These are phyloP conservation scores for Chenopodium berlandieri DNA, from an alignment of 148 eudicot genomes.

Conservation along the genomic window DNA sequence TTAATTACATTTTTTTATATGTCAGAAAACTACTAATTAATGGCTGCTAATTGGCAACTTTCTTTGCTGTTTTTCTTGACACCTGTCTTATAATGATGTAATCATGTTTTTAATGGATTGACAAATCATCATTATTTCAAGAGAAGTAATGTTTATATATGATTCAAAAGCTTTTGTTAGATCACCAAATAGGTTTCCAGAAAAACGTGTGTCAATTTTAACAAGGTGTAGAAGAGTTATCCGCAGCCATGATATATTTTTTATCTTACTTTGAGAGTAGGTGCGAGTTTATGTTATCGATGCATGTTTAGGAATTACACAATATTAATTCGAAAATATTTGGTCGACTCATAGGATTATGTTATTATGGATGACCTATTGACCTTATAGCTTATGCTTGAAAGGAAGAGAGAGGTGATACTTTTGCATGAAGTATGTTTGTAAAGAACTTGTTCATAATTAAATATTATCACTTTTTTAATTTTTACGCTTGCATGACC, in stretches of 20 bases:
- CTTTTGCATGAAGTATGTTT: too few species aligned
- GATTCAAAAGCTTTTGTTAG: constrained; percentile 31
- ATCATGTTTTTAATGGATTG: not conserved
- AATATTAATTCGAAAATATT: too few species aligned
- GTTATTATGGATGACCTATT: too few species aligned
- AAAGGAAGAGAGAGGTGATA: too few species aligned
- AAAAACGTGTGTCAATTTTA: constrained; percentile 6
- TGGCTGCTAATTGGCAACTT: not conserved
- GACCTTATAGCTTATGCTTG: too few species aligned
- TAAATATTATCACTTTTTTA: too few species aligned
- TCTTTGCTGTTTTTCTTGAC: not conserved
- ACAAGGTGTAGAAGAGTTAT: not conserved
- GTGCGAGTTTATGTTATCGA: not conserved
- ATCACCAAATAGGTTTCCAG: constrained; percentile 30
- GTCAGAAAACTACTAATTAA: not conserved
- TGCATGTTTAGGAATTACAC: not conserved
- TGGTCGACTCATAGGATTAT: too few species aligned
- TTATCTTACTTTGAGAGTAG: not conserved
- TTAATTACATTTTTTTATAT: not conserved
- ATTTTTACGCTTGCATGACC: too few species aligned
- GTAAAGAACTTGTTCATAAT: too few species aligned
- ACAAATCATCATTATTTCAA: not conserved
- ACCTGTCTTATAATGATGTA: constrained; percentile 20
- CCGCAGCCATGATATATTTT: not conserved
- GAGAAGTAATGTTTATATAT: not conserved